Evolutionary conservation across 225 moss, liverwort and hornwort genomes (phyloP).

Genomic region (Takakia lepidozioides): DNA sequence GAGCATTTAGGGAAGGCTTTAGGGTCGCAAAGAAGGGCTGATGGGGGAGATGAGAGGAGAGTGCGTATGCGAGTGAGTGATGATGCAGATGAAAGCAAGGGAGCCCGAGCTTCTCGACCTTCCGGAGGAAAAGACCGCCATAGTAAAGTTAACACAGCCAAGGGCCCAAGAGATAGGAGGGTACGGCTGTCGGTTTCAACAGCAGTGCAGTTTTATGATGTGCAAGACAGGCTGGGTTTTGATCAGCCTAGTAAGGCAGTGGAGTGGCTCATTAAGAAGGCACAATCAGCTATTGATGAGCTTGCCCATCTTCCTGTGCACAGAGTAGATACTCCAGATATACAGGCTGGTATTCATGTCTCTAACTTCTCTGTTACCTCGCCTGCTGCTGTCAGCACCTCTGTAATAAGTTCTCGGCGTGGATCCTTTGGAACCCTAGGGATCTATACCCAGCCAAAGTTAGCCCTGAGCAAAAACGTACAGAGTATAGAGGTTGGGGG

Average conservation of each 20-base stretch:
- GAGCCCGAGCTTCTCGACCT: constrained; percentile 61
- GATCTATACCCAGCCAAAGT: constrained; percentile 28
- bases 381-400: constrained; percentile 19
- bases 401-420: constrained; percentile 22
- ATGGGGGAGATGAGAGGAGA: constrained; percentile 42
- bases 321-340: constrained; percentile 21
- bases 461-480: too few species aligned
- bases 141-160: constrained; percentile 94
- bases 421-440: constrained; percentile 22
- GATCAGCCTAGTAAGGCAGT: constrained; percentile 97
- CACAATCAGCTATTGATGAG: constrained; percentile 86
- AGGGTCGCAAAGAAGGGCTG: constrained; percentile 50
- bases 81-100: constrained; percentile 14
- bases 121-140: constrained; percentile 95
- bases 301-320: constrained; percentile 69
- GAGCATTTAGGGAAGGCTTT: constrained; percentile 43
- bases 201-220: constrained; percentile 91
- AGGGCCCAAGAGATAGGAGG: constrained; percentile 82
- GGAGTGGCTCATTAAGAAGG: constrained; percentile 87
- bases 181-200: constrained; percentile 90
- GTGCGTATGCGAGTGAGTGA: constrained; percentile 42
- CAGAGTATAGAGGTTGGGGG: too few species aligned
- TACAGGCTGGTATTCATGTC: constrained; percentile 14
- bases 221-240: constrained; percentile 86
- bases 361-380: constrained; percentile 24